Percentiles rank a stretch among this genome's conserved stretches.
phyloP scores from a whole-genome alignment of 2,329 filamentous ascomycete species.

The Hypomyces rosellus region DNA sequence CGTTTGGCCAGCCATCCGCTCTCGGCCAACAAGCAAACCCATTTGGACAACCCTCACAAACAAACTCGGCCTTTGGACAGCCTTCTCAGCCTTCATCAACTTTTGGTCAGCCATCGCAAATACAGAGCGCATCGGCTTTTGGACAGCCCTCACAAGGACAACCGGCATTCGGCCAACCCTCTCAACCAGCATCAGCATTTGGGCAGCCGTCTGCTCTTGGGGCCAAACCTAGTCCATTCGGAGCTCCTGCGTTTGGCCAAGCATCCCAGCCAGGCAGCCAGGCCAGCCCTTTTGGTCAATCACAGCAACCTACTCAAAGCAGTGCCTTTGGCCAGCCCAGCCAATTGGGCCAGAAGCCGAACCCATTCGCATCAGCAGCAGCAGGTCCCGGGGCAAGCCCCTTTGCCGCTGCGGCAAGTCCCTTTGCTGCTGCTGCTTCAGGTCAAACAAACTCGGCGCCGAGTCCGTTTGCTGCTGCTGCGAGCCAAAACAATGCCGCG shows the following conservation, averaged over 20 bases:
- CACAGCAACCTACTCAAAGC: slow-evolving; percentile 19
- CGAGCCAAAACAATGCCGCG: slow-evolving; percentile 7
- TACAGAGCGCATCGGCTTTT: slow-evolving; percentile 28
- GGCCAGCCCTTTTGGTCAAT: slow-evolving; percentile 24
- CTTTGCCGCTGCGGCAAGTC: slow-evolving; percentile 23
- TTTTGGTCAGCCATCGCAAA: slow-evolving; percentile 24
- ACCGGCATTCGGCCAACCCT: slow-evolving; percentile 31
- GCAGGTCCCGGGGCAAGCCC: slow-evolving; percentile 16
- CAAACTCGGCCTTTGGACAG: slow-evolving; percentile 29
- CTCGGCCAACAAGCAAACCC: slow-evolving; percentile 25
- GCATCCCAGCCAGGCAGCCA: slow-evolving; percentile 24
- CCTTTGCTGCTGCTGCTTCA: slow-evolving; percentile 21
- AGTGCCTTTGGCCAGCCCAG: slow-evolving; percentile 29
- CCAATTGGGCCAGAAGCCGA: slow-evolving; percentile 32
- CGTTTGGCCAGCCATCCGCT: slow-evolving; percentile 33
- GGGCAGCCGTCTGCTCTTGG: slow-evolving; percentile 35
- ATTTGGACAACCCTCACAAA: slow-evolving; percentile 33
- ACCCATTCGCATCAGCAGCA: slow-evolving; percentile 28
- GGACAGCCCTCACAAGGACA: slow-evolving; percentile 29
- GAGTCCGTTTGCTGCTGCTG: slow-evolving; percentile 10
- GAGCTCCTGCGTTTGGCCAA: slow-evolving; percentile 28
- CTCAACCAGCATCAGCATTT: slow-evolving; percentile 29
- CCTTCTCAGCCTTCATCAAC: slow-evolving; percentile 22
- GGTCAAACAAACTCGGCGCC: slow-evolving; percentile 9
- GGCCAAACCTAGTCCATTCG: slow-evolving; percentile 30